Evolutionary conservation across 2,329 filamentous ascomycete genomes (phyloP), one percentile per base, ranked within the genome.

Genomic region (Talaromyces islandicus): DNA sequence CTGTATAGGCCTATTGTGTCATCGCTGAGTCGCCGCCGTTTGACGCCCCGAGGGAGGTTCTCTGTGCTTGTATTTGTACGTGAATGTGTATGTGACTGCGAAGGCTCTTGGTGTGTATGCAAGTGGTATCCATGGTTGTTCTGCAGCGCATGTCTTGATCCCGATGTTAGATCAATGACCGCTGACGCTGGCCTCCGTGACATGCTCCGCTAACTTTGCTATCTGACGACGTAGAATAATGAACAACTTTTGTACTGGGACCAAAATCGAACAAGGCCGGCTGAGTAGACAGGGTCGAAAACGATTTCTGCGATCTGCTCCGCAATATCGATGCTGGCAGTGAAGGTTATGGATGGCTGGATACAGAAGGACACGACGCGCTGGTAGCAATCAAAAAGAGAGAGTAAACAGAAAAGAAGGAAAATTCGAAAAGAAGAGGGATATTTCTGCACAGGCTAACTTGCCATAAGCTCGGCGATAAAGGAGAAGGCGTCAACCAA

Each of bases 1-100:
- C 56, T 59, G 12, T 52, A 52, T 12, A 29, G 14, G 27, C 25
- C 48, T 2, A 52, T 52, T 52, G 48, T 52, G 24, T 38, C 55
- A 19, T 53, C 50, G 48, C 48, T 51, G 27, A 59, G 10, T 43
- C 63, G 62, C 43, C 63, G 60, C 17, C 64, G 61, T 51, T 66
- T 66, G 4, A 56, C 38, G 12, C 61, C 62, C 24, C 64, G 64
- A n/a, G 48, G 9, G 19, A 11, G 25, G 2, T n/a, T n/a, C 43
- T 24, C 41, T 19, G 53, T 24, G 3, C 35, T 51, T 3, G n/a
- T 38, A 46, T n/a, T 41, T 14, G 21, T 43, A 24, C 17, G 25
- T 27, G 21, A 11, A 19, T 48, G 41, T n/a, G 19, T 27, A 52
- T 17, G 35, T 27, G 21, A 21, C 21, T 48, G 41, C 14, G 19